Conservation (phyloP, 331 rosid species). For the Saraca asoca region DNA sequence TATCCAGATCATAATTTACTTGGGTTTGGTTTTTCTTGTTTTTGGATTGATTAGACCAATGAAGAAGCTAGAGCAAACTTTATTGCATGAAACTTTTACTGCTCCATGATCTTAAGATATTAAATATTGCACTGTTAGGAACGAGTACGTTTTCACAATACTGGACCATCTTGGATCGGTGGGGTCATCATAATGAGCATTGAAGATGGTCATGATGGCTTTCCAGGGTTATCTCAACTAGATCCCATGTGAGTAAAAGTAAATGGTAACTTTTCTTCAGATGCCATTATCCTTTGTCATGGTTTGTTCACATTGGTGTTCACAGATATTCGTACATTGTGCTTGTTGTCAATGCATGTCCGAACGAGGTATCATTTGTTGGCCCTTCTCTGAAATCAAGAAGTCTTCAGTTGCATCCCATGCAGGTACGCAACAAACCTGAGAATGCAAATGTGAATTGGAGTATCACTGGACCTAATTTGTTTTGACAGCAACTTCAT, state of each 20-base stretch:
- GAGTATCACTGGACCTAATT: neutral
- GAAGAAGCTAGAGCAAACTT: neutral
- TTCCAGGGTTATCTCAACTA: constrained; percentile 78
- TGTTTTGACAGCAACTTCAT: neutral
- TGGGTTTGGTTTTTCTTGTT: neutral
- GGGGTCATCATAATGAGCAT: constrained; percentile 92
- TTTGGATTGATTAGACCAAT: neutral
- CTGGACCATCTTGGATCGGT: constrained; percentile 61
- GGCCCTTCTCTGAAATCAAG: constrained; percentile 52
- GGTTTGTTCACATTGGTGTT: constrained; percentile 31
- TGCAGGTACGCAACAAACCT: constrained; percentile 57
- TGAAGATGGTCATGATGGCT: constrained; percentile 79
- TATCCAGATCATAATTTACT: constrained; percentile 17
- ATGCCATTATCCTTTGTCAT: constrained; percentile 17
- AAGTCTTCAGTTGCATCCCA: constrained; percentile 75
- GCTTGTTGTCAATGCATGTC: constrained; percentile 73
- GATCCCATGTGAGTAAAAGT: constrained; percentile 75
- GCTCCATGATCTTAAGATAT: constrained; percentile 15
- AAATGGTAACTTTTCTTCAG: constrained; percentile 18
- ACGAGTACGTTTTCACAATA: constrained; percentile 75
- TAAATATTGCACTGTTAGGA: constrained; percentile 43
- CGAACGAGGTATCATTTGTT: constrained; percentile 63
- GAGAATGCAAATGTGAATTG: constrained; percentile 8
- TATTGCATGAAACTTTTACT: constrained; percentile 17
- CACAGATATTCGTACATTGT: constrained; percentile 74